Percentiles rank a stretch among this genome's conserved stretches.
Conservation (phyloP, 2,329 filamentous ascomycete genomes). For the Podosphaera fusca region DNA sequence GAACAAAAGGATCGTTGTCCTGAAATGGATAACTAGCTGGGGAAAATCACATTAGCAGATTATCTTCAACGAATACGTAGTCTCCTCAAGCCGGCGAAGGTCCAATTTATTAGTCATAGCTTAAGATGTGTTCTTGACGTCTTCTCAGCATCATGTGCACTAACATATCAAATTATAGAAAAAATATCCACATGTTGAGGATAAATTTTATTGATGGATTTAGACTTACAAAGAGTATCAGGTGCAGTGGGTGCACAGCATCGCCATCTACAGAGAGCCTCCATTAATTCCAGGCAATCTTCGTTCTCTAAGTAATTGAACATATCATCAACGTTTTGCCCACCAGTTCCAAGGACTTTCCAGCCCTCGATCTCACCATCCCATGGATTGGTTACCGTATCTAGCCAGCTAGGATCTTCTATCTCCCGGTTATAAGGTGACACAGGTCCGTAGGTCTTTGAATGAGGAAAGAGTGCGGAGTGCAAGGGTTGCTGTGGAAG, state of each 20-base stretch:
- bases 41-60: not conserved
- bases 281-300: constrained; percentile 70
- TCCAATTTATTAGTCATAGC: no score
- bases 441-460: constrained; percentile 40
- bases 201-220: no score
- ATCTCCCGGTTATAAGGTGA: constrained; percentile 16
- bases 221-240: constrained; percentile 69
- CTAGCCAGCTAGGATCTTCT: constrained; percentile 48
- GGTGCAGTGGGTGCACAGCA: constrained; percentile 82
- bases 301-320: constrained; percentile 71
- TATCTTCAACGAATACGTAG: not conserved
- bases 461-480: constrained; percentile 64
- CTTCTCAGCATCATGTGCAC: not conserved
- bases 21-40: constrained; percentile 90
- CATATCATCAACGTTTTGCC: constrained; percentile 84
- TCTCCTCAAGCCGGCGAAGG: not conserved
- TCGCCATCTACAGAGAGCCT: constrained; percentile 80
- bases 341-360: constrained; percentile 65
- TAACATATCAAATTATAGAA: not conserved
- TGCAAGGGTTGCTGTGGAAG: constrained; percentile 89
- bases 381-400: constrained; percentile 82
- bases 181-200: not conserved
- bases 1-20: constrained; percentile 73
- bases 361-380: constrained; percentile 79
- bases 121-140: no score